Evolutionary conservation across 148 eudicot species (phyloP).

Genomic region (Persicaria tinctoria): DNA sequence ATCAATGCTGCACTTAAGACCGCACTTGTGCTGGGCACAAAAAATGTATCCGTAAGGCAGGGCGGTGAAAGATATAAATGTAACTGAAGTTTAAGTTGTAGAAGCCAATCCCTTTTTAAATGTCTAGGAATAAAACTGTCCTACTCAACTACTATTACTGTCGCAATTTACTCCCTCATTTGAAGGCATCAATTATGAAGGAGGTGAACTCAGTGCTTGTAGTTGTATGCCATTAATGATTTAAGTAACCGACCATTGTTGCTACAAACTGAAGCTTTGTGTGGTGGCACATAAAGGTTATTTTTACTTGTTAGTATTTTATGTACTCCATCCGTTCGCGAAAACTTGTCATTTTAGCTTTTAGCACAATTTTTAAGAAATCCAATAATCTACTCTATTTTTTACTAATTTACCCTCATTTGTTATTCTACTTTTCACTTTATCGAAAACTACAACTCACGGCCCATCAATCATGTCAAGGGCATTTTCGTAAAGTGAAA

Average conservation of each 20-base stretch:
- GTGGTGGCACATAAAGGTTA: background rate
- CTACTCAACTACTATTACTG: background rate
- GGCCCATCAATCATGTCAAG: no score
- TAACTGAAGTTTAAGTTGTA: background rate
- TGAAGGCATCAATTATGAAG: background rate
- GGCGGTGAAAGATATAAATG: background rate
- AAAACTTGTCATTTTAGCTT: no score
- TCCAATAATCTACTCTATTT: no score
- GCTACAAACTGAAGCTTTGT: background rate
- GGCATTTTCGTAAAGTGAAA: no score
- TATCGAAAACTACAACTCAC: no score
- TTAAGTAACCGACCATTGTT: background rate
- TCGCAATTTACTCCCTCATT: background rate
- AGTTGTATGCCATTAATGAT: background rate
- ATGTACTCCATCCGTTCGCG: no score
- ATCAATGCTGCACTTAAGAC: background rate
- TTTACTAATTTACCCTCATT: no score
- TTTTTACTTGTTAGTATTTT: background rate
- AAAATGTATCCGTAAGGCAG: background rate
- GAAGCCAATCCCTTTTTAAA: background rate
- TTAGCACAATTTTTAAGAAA: no score
- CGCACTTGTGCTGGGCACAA: background rate
- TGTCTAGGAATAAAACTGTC: background rate
- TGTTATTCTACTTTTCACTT: no score
- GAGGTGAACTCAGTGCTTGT: background rate